Conservation (phyloP, 208 protist species). For the Herpetomonas tarakana region DNA sequence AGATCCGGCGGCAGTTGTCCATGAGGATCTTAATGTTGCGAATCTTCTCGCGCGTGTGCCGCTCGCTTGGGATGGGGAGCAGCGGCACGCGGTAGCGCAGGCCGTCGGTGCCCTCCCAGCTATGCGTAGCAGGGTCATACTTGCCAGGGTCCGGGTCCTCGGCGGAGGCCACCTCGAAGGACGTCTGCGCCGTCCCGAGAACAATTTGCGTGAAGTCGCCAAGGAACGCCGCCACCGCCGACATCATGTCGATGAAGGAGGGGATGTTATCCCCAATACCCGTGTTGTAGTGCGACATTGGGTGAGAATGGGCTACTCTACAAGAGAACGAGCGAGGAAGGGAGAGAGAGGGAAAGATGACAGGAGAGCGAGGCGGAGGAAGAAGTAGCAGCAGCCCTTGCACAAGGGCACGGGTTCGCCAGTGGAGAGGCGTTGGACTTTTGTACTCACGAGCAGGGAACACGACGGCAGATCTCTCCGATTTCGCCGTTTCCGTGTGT, state of each 20-base stretch:
- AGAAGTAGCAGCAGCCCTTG: too few relatives aligned
- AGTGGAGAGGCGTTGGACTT: too few relatives aligned
- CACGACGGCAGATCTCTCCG: too few relatives aligned
- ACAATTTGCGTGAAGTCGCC: conserved; percentile 76
- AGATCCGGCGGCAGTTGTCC: conserved; percentile 86
- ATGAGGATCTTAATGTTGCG: conserved; percentile 90
- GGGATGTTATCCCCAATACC: conserved; percentile 80
- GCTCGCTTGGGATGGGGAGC: conserved; percentile 78
- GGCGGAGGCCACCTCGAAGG: conserved; percentile 56
- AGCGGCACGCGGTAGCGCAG: conserved; percentile 82
- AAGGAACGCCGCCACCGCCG: conserved; percentile 57
- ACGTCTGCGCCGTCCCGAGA: conserved; percentile 60
- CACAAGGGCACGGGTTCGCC: too few relatives aligned
- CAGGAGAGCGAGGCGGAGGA: not conserved
- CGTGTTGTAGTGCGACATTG: conserved; percentile 86
- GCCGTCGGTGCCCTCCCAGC: conserved; percentile 73
- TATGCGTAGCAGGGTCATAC: conserved; percentile 67
- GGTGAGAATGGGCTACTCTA: not conserved
- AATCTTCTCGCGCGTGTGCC: conserved; percentile 72
- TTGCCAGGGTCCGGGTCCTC: conserved; percentile 53
- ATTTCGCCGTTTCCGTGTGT: not conserved
- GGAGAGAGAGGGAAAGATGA: not conserved
- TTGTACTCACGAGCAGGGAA: too few relatives aligned
- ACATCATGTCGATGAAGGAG: conserved; percentile 77
- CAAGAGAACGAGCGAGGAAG: not conserved